Evolutionary conservation across 495 filamentous ascomycete genomes (phyloP).

Genomic region (Choiromyces venosus): DNA sequence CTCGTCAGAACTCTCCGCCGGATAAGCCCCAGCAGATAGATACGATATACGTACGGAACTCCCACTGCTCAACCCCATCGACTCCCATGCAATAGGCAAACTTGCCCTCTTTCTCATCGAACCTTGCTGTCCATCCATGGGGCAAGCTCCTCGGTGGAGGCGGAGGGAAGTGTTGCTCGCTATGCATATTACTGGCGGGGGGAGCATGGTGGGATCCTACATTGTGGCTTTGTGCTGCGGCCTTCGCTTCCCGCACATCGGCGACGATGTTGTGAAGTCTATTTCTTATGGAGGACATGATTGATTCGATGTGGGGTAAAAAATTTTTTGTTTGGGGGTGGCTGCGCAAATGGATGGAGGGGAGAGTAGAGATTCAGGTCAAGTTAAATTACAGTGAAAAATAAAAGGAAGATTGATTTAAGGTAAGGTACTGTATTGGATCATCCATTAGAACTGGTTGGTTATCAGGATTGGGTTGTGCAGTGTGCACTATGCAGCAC

Average conservation of each 20-base stretch:
- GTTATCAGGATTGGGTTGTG: background rate
- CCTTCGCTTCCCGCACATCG: slow-evolving; percentile 30
- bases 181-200: slow-evolving; percentile 4
- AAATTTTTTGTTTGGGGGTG: background rate
- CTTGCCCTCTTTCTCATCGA: slow-evolving; percentile 22
- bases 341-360: background rate
- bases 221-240: slow-evolving; percentile 26
- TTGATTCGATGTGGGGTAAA: background rate
- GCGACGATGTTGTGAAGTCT: slow-evolving; percentile 12
- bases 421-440: background rate
- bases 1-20: background rate
- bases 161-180: slow-evolving; percentile 18
- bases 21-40: background rate
- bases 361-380: background rate
- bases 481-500: background rate
- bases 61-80: slow-evolving; percentile 25
- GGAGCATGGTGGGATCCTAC: slow-evolving; percentile 14
- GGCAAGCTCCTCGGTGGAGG: slow-evolving; percentile 32
- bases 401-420: background rate
- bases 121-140: slow-evolving; percentile 35
- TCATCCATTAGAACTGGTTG: background rate
- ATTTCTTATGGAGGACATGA: slow-evolving; percentile 13
- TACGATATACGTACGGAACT: slow-evolving; percentile 24
- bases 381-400: too few species aligned
- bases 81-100: slow-evolving; percentile 30